phyloP scores from a whole-genome alignment of 345 rosid species.

The Rhodomyrtus tomentosa region DNA sequence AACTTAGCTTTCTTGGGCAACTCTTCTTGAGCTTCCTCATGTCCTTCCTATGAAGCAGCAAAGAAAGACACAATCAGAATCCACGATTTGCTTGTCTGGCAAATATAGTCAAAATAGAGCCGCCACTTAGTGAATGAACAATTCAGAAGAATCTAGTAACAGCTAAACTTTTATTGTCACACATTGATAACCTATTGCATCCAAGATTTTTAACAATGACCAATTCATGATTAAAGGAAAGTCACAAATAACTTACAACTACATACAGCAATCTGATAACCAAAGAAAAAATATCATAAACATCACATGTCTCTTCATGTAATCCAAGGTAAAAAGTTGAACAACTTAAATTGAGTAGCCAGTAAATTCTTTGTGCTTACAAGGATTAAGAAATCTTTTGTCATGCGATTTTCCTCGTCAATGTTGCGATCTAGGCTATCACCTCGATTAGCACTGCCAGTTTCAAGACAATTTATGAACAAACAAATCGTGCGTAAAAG shows the following conservation, averaged over 20 bases:
- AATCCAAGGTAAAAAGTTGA: not conserved
- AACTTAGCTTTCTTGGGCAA: conserved; percentile 74
- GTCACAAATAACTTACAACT: not conserved
- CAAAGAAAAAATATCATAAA: not conserved
- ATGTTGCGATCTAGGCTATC: conserved; percentile 91
- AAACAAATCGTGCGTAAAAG: not conserved
- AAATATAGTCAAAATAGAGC: not conserved
- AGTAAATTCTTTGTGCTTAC: conserved; percentile 34
- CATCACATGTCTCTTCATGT: not conserved
- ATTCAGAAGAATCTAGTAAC: not conserved
- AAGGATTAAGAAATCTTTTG: conserved; percentile 79
- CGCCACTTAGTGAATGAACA: not conserved
- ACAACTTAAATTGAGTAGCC: not conserved
- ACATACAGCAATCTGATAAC: not conserved
- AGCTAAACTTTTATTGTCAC: not conserved
- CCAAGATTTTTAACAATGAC: not conserved
- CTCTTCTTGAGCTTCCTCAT: conserved; percentile 94
- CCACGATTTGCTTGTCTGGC: not conserved
- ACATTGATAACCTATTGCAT: not conserved
- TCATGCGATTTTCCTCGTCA: conserved; percentile 52
- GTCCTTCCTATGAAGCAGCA: conserved; percentile 57
- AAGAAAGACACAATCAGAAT: not conserved
- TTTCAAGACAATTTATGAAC: conserved; percentile 5
- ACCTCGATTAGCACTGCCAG: conserved; percentile 82
- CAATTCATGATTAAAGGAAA: not conserved